phyloP scores from a whole-genome alignment of 148 eudicot species.

The Fagopyrum tataricum region DNA sequence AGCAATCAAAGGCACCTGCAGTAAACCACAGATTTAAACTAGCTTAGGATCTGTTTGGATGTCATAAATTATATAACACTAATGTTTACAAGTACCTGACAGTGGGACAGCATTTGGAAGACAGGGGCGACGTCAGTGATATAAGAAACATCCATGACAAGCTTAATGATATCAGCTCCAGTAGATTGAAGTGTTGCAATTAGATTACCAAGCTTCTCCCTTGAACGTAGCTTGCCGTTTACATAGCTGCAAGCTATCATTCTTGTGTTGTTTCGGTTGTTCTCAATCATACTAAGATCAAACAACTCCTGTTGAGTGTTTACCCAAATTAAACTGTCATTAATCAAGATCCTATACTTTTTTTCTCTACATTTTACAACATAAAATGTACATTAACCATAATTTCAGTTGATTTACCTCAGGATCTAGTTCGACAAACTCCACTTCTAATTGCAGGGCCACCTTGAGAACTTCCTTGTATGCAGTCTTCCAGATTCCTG shows the following conservation, averaged over 20 bases:
- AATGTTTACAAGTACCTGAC: background rate
- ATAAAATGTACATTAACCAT: too few relatives aligned
- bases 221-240: conserved; percentile 21
- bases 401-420: background rate
- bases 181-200: conserved; percentile 35
- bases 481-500: background rate
- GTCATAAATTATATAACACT: too few relatives aligned
- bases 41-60: too few relatives aligned
- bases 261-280: conserved; percentile 14
- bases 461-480: background rate
- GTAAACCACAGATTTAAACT: background rate
- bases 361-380: too few relatives aligned
- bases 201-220: conserved; percentile 30
- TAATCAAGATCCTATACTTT: background rate
- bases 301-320: background rate
- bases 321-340: background rate
- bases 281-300: background rate
- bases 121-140: conserved; percentile 40
- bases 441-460: background rate
- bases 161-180: conserved; percentile 40
- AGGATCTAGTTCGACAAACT: conserved; percentile 1
- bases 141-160: conserved; percentile 28
- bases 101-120: conserved; percentile 24
- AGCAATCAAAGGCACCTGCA: conserved; percentile 42
- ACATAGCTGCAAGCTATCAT: conserved; percentile 32